Conservation (phyloP, 2,329 filamentous ascomycete species). For the Lachnum nothofagi region DNA sequence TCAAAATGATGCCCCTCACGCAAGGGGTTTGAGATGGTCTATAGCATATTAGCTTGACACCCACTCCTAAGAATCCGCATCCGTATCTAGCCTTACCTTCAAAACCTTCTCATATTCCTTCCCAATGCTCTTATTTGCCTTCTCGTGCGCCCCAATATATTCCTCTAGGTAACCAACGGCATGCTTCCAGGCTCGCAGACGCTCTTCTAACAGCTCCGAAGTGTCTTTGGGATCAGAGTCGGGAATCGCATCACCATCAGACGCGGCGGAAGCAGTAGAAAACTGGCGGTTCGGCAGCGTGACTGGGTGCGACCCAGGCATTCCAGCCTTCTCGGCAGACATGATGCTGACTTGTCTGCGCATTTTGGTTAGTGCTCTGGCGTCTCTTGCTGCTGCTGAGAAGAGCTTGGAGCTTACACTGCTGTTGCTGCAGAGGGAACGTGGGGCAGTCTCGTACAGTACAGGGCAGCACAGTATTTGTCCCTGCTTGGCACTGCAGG, state of each 20-base stretch:
- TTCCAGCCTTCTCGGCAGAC: slow-evolving; percentile 22
- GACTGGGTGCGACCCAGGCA: slow-evolving; percentile 24
- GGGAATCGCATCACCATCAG: slow-evolving; percentile 30
- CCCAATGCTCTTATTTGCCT: slow-evolving; percentile 36
- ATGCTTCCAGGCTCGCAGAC: slow-evolving; percentile 93
- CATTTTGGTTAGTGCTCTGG: too few relatives aligned
- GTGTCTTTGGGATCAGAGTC: slow-evolving; percentile 39
- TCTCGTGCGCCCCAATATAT: too few relatives aligned
- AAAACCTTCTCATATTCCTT: slow-evolving; percentile 95
- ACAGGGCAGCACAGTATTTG: too few relatives aligned
- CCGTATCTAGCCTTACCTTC: slow-evolving; percentile 55
- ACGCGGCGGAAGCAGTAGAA: slow-evolving; percentile 23
- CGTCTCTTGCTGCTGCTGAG: too few relatives aligned
- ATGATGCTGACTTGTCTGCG: slow-evolving; percentile 24
- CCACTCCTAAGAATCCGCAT: background rate
- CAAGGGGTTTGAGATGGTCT: slow-evolving; percentile 81
- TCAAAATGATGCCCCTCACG: slow-evolving; percentile 92
- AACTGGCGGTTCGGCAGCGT: slow-evolving; percentile 27
- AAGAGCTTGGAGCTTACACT: too few relatives aligned
- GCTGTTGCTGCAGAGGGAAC: too few relatives aligned
- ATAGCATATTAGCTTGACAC: slow-evolving; percentile 8
- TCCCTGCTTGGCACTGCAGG: too few relatives aligned
- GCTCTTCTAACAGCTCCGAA: slow-evolving; percentile 75
- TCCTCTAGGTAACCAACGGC: slow-evolving; percentile 87
- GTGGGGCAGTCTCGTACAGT: too few relatives aligned